Evolutionary conservation across 345 rosid species (phyloP).

Genomic region (Mercurialis annua): DNA sequence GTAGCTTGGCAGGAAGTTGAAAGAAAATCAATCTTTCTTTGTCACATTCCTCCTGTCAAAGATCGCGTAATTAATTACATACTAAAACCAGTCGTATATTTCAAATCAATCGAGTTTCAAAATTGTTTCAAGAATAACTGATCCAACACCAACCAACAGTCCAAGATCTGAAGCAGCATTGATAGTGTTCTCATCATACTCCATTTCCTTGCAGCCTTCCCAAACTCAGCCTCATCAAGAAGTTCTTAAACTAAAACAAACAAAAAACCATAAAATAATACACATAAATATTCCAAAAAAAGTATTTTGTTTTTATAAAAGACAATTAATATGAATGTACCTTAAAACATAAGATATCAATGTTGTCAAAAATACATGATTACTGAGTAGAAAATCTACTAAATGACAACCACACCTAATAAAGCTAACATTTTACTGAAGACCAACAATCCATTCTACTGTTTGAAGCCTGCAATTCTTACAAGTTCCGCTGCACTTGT

Average conservation of each 20-base stretch:
- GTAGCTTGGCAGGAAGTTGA: slow-evolving; percentile 63
- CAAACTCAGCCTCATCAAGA: slow-evolving; percentile 30
- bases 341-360: no score
- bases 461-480: no score
- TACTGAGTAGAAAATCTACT: no score
- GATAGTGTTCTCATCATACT: slow-evolving; percentile 22
- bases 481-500: no score
- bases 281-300: no score
- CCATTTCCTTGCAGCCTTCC: slow-evolving; percentile 20
- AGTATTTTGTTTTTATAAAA: no score
- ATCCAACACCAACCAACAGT: slow-evolving; percentile 24
- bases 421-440: no score
- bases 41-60: slow-evolving; percentile 47
- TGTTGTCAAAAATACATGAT: no score
- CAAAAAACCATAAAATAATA: no score
- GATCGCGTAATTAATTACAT: slow-evolving; percentile 13
- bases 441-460: no score
- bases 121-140: slow-evolving; percentile 1
- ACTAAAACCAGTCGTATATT: slow-evolving; percentile 8
- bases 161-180: slow-evolving; percentile 27
- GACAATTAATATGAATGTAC: no score
- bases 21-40: slow-evolving; percentile 48
- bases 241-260: slow-evolving; percentile 18
- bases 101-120: background rate
- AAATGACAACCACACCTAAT: no score